A percentile compares a stretch with the other conserved stretches of the same genome.
Evolutionary conservation across 2,329 filamentous ascomycete genomes (phyloP).

Genomic region (Didymellaceae sp.): DNA sequence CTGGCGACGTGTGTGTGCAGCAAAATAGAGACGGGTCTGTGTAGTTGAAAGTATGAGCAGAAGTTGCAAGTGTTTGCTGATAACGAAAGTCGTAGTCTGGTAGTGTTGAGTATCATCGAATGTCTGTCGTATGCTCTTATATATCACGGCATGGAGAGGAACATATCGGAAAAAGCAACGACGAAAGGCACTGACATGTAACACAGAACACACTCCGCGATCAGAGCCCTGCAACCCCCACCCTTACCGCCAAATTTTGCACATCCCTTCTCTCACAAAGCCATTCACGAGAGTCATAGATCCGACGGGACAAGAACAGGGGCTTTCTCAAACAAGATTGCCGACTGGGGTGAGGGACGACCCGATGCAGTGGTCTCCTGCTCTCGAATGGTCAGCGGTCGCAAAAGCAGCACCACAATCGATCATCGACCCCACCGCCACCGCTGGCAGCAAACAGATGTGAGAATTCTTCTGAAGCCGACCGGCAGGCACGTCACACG

Average conservation of each 20-base stretch:
- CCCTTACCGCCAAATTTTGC: slow-evolving; percentile 17
- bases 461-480: slow-evolving; percentile 17
- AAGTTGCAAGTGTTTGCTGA: not conserved
- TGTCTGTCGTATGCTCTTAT: slow-evolving; percentile 1
- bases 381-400: slow-evolving; percentile 8
- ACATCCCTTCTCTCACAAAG: slow-evolving; percentile 16
- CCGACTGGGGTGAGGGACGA: slow-evolving; percentile 8
- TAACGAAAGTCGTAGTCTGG: not conserved
- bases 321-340: slow-evolving; percentile 11
- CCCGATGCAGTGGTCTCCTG: slow-evolving; percentile 9
- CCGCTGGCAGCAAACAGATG: slow-evolving; percentile 6
- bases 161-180: slow-evolving; percentile 6
- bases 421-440: slow-evolving; percentile 12
- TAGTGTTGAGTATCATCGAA: not conserved
- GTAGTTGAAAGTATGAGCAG: no score
- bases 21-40: no score
- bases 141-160: slow-evolving; percentile 6
- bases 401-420: slow-evolving; percentile 3
- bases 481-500: slow-evolving; percentile 16
- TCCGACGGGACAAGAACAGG: slow-evolving; percentile 1
- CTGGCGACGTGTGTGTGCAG: no score
- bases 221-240: not conserved
- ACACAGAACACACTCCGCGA: slow-evolving; percentile 5
- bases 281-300: slow-evolving; percentile 4
- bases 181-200: slow-evolving; percentile 18